Percentiles rank a stretch among this genome's conserved stretches.
Conservation (phyloP, 2,329 filamentous ascomycete species). For the Aspergillus sp. region DNA sequence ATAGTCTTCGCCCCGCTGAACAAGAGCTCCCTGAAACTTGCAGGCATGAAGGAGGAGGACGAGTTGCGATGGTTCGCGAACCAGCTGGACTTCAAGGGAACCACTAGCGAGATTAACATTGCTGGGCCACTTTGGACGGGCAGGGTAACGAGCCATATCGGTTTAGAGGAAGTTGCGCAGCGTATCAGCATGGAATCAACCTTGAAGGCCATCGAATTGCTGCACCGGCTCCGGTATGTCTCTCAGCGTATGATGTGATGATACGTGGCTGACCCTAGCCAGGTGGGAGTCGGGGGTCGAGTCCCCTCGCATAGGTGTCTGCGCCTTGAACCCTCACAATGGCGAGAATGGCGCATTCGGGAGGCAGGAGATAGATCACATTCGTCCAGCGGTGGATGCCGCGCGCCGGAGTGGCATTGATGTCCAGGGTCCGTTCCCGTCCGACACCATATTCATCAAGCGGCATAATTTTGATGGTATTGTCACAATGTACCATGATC, state of each 20-base stretch:
- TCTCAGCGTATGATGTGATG: not conserved
- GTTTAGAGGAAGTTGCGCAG: slow-evolving; percentile 28
- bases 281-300: slow-evolving; percentile 32
- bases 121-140: slow-evolving; percentile 29
- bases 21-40: slow-evolving; percentile 33
- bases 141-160: slow-evolving; percentile 33
- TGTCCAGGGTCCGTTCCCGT: slow-evolving; percentile 32
- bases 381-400: slow-evolving; percentile 27
- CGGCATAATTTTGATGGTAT: slow-evolving; percentile 34
- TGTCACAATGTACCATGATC: slow-evolving; percentile 39
- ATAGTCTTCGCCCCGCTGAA: slow-evolving; percentile 36
- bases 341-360: slow-evolving; percentile 36
- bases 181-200: slow-evolving; percentile 26
- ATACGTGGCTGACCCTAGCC: not conserved
- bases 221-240: not conserved
- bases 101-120: slow-evolving; percentile 36
- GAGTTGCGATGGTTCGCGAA: slow-evolving; percentile 38
- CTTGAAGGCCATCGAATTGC: not conserved
- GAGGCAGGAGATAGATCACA: slow-evolving; percentile 33
- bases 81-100: slow-evolving; percentile 27
- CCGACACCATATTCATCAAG: slow-evolving; percentile 36
- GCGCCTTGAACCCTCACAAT: slow-evolving; percentile 36
- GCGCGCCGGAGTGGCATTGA: slow-evolving; percentile 27
- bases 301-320: slow-evolving; percentile 30
- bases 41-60: slow-evolving; percentile 36